Evolutionary conservation across 257 asterid genomes (phyloP).

Genomic region (Nicotiana obtusifolia): DNA sequence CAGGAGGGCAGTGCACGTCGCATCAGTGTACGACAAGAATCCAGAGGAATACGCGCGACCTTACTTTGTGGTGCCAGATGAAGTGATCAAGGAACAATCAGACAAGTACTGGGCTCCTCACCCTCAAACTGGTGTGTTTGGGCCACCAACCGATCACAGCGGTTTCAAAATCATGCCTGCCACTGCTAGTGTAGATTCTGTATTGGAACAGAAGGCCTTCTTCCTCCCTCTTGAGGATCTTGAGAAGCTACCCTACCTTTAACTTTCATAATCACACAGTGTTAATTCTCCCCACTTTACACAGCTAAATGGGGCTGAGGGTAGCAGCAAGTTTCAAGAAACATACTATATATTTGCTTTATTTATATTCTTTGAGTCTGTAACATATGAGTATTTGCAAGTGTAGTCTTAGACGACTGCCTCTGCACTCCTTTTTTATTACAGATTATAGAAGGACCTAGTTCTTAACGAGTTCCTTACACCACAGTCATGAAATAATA

Average conservation of each 20-base stretch:
- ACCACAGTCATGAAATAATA: too few relatives aligned
- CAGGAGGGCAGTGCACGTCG: conserved; percentile 75
- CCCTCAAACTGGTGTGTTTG: conserved; percentile 85
- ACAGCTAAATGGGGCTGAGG: too few relatives aligned
- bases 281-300: background rate
- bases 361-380: background rate
- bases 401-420: background rate
- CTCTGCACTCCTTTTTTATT: background rate
- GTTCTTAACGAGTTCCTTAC: too few relatives aligned
- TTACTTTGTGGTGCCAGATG: conserved; percentile 44
- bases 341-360: background rate
- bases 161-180: conserved; percentile 8
- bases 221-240: conserved; percentile 80
- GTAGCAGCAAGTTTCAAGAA: background rate
- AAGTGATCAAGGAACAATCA: conserved; percentile 39
- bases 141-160: conserved; percentile 50
- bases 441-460: too few relatives aligned
- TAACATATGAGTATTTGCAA: background rate
- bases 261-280: background rate
- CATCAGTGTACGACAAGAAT: conserved; percentile 77
- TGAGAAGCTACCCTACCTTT: conserved; percentile 47
- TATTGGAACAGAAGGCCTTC: conserved; percentile 80
- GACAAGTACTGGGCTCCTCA: conserved; percentile 80
- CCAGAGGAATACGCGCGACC: conserved; percentile 47
- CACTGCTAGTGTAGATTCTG: conserved; percentile 32